Conservation (phyloP, 768 basidiomycete genomes). For the Termitomyces sp. region DNA sequence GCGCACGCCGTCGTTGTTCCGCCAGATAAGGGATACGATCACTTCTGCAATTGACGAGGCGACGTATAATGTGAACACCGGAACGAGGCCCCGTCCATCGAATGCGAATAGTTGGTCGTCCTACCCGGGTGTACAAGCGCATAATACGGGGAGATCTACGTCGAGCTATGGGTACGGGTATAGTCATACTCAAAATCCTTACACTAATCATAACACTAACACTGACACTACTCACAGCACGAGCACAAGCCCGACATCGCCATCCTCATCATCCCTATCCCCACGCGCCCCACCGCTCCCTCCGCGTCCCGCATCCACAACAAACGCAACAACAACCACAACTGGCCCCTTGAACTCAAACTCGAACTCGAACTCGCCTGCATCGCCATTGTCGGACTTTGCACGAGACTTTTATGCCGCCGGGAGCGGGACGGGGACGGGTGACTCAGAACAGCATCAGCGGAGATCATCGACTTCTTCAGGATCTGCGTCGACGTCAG, state of each 20-base stretch:
- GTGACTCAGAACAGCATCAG: not conserved
- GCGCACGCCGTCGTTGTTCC: slow-evolving; percentile 3
- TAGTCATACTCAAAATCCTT: too few relatives aligned
- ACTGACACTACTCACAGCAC: not conserved
- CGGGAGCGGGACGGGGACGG: too few relatives aligned
- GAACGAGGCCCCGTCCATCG: not conserved
- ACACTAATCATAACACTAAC: too few relatives aligned
- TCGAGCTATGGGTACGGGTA: too few relatives aligned
- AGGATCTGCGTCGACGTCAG: not conserved
- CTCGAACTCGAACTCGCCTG: not conserved
- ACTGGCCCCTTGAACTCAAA: too few relatives aligned
- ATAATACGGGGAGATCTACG: too few relatives aligned
- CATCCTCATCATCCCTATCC: too few relatives aligned
- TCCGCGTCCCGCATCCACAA: not conserved
- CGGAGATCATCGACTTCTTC: not conserved
- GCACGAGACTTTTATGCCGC: not conserved
- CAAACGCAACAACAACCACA: too few relatives aligned
- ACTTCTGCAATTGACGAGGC: slow-evolving; percentile 6
- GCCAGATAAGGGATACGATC: slow-evolving; percentile 13
- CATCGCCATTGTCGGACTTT: not conserved
- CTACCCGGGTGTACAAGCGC: too few relatives aligned
- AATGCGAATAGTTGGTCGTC: too few relatives aligned
- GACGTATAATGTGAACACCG: not conserved
- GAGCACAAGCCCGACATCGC: not conserved
- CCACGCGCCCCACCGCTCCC: not conserved